Evolutionary conservation across 1,284 basidiomycete species (phyloP), one percentile per base, ranked within the genome.

Genomic region (Vanrija sp.): DNA sequence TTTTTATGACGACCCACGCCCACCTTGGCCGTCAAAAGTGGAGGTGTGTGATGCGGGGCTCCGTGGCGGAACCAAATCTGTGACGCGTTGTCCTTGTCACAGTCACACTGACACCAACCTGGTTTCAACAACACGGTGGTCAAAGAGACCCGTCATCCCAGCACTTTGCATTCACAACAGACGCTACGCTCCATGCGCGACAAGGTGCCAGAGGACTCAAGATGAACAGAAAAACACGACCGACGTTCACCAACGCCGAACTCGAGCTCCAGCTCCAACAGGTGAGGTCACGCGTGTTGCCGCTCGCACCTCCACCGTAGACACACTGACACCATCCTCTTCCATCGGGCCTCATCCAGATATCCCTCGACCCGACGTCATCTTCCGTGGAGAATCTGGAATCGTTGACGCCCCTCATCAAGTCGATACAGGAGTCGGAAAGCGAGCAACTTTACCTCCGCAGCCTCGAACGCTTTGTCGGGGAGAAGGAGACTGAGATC

Each of bases 401-500:
- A 76, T 89, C 93, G 52, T 85, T 95, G 15, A 91, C 89, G 14
- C 91, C 92, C 34, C 86, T 96, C 46, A 90, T 96, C 75, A 91
- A 91, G 73, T 88, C 91, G 65, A 92, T 98, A 63, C 89, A 97
- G 78, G 83, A 87, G 65, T 90, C 86, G 61, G 82, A 88, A 46
- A 91, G 94, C 67, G 92, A 97, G 69, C 92, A 97, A 59, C 83
- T 86, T 14, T 98, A 94, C 75, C 83, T 98, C 38, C 84, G 88
- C 45, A 90, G 88, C 43, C 80, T 98, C 49, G 88, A 91, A 65
- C 81, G 80, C 18, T 89, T 98, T 66, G 89, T 98, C 49, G 85
- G 89, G 67, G 85, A 91, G 62, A 97, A 98, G 78, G 96, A 99
- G 72, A 82, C 83, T 55, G 94, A 98, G 77, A 98, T 99, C 69